Percentiles rank a stretch among this genome's conserved stretches.
These are phyloP conservation scores for Grosmannia huntii DNA, from an alignment of 2,329 filamentous ascomycete genomes.

Conservation along the genomic window DNA sequence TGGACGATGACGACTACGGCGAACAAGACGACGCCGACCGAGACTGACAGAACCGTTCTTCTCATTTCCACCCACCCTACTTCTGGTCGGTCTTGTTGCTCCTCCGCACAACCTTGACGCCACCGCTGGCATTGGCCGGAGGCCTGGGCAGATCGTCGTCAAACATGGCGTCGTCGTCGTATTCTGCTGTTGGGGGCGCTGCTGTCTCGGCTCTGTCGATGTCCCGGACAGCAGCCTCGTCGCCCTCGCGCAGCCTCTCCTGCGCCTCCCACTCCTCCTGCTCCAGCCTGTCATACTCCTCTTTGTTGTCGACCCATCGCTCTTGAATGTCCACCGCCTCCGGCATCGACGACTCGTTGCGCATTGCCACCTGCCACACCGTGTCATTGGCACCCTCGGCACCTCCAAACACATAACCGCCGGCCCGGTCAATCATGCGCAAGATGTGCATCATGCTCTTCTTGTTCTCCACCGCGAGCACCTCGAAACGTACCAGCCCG, in stretches of 20 bases:
- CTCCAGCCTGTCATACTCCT: constrained; percentile 75
- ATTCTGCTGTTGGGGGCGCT: constrained; percentile 23
- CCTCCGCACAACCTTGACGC: constrained; percentile 61
- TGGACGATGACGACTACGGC: constrained; percentile 27
- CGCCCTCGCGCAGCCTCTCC: constrained; percentile 33
- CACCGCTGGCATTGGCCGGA: constrained; percentile 25
- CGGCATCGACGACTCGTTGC: constrained; percentile 59
- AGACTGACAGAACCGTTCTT: neutral
- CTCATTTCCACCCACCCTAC: neutral
- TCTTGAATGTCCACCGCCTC: constrained; percentile 88
- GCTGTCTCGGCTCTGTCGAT: constrained; percentile 16
- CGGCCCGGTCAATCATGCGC: constrained; percentile 78
- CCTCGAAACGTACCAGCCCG: constrained; percentile 81
- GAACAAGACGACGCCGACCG: neutral
- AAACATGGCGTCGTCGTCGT: constrained; percentile 28
- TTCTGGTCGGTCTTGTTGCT: constrained; percentile 30
- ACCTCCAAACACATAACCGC: constrained; percentile 83
- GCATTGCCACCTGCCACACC: constrained; percentile 94
- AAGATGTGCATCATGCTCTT: constrained; percentile 91
- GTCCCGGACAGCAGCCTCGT: constrained; percentile 18
- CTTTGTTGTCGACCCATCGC: constrained; percentile 84
- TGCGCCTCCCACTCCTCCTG: constrained; percentile 57
- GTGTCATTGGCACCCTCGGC: constrained; percentile 89
- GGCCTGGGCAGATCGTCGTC: constrained; percentile 10
- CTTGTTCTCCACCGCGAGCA: constrained; percentile 91